Base-by-base conservation (phyloP, 352 stramenopile species). In the Globisporangium middletonii region DNA sequence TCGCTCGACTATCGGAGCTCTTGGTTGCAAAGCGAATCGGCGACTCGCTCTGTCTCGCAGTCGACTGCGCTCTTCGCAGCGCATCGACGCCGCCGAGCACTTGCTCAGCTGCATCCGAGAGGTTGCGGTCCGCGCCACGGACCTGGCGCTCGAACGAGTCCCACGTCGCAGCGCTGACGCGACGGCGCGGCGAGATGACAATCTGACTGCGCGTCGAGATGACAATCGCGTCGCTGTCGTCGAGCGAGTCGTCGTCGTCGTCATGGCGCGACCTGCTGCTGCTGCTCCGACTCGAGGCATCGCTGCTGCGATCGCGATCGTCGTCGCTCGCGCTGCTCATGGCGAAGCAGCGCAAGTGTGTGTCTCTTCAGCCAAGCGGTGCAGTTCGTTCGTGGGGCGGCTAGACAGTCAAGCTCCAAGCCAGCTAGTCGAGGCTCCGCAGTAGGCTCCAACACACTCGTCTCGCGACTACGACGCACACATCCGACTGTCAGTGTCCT, bases 131-230 rank as follows among this genome's bases (percentile, higher is more conserved):
- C 27, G 13, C 9, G 28, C 27, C 15, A 12, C 33, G 6, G 18
- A 62, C 28, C 16, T 38, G 50, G 41, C 54, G 47, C 19, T 57
- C 58, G 0, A 64, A 33, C 27, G 62, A 46, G 7, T 52, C 37
- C 58, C 58, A 71, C 45, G 57, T 27, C 18, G 64, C 68, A 16
- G 48, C 16, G 3, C 53, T 37, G 35, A 63, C 35, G 33, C 45
- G 44, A 13, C 64, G 74, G 2, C 70, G 60, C 12, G 78, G 78
- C 13, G 78, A 88, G 68, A 88, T 81, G 45, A 88, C 59, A 53
- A 85, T 83, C 33, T 69, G 62, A 50, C 75, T 86, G 61, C 67
- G 78, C 33, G 75, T 76, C 43, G 73, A 77, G 54, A 86, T 85
- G 55, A 86, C 65, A 37, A 86, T 74, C 52, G 77, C 69, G 49